phyloP scores from a whole-genome alignment of 768 basidiomycete species.

The Naganishia antarctica region DNA sequence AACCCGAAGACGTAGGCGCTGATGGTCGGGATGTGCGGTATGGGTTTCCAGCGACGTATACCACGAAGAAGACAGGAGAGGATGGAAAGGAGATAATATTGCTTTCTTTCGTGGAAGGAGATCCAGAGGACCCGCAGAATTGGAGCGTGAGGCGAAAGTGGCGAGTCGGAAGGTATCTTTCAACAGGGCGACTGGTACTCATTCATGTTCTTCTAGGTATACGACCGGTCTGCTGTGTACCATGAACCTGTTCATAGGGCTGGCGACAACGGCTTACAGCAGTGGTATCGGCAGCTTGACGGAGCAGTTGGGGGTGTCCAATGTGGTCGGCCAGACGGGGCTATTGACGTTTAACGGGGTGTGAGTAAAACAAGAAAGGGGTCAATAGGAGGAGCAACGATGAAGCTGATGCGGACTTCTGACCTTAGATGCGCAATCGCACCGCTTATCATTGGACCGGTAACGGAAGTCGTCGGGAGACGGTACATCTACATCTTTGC shows the following conservation, averaged over 20 bases:
- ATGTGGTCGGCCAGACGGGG: slow-evolving; percentile 5
- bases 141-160: slow-evolving; percentile 4
- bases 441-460: slow-evolving; percentile 15
- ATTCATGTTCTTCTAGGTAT: slow-evolving; percentile 6
- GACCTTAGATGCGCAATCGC: slow-evolving; percentile 18
- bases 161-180: background rate
- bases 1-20: too few relatives aligned
- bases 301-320: slow-evolving; percentile 7
- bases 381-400: background rate
- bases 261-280: slow-evolving; percentile 15
- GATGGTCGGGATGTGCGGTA: background rate
- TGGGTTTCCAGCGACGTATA: slow-evolving; percentile 17
- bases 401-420: too few relatives aligned
- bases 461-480: slow-evolving; percentile 12
- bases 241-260: slow-evolving; percentile 1
- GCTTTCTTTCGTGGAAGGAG: slow-evolving; percentile 13
- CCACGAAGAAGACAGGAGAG: background rate
- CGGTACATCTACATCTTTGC: slow-evolving; percentile 15
- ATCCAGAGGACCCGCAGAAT: slow-evolving; percentile 10
- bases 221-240: slow-evolving; percentile 4
- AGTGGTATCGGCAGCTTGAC: slow-evolving; percentile 20
- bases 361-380: background rate
- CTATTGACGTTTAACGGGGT: slow-evolving; percentile 21
- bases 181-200: background rate
- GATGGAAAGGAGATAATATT: slow-evolving; percentile 13